Evolutionary conservation across 2,329 filamentous ascomycete genomes (phyloP).

Genomic region (Colletotrichum somersetense): DNA sequence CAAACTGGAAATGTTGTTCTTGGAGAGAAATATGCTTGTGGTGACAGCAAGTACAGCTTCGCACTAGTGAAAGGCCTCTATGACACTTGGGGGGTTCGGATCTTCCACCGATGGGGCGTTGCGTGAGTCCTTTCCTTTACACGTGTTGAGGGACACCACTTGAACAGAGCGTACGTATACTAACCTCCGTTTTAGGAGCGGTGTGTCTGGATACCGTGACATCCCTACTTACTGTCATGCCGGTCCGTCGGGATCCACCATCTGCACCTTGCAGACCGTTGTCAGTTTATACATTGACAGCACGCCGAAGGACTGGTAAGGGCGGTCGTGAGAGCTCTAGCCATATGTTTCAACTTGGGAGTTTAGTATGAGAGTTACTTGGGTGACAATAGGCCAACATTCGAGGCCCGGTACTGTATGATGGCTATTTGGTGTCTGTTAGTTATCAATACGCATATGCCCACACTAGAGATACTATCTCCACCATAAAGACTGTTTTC

Average conservation of each 20-base stretch:
- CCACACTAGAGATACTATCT: neutral
- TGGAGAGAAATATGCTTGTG: conserved; percentile 20
- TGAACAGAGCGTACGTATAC: neutral
- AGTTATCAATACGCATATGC: neutral
- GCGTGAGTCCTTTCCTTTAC: conserved; percentile 2
- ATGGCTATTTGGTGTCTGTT: neutral
- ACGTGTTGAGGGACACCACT: fast-evolving
- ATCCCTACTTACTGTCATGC: conserved; percentile 8
- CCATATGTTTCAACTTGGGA: neutral
- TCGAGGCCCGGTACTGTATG: too few species aligned
- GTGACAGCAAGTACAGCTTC: conserved; percentile 31
- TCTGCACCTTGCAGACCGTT: conserved; percentile 7
- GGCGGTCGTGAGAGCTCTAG: neutral
- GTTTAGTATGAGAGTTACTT: neutral
- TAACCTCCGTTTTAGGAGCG: conserved; percentile 8
- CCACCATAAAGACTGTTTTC: neutral
- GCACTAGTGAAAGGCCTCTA: conserved; percentile 12
- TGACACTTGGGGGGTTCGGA: conserved; percentile 11
- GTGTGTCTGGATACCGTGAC: conserved; percentile 16
- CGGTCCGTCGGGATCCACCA: neutral
- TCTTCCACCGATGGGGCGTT: conserved; percentile 22
- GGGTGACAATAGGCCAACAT: neutral
- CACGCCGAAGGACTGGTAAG: neutral
- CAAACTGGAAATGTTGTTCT: conserved; percentile 8
- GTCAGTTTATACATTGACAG: conserved; percentile 14